Evolutionary conservation across 257 asterid species (phyloP).

Genomic region (Jasminum sambac): DNA sequence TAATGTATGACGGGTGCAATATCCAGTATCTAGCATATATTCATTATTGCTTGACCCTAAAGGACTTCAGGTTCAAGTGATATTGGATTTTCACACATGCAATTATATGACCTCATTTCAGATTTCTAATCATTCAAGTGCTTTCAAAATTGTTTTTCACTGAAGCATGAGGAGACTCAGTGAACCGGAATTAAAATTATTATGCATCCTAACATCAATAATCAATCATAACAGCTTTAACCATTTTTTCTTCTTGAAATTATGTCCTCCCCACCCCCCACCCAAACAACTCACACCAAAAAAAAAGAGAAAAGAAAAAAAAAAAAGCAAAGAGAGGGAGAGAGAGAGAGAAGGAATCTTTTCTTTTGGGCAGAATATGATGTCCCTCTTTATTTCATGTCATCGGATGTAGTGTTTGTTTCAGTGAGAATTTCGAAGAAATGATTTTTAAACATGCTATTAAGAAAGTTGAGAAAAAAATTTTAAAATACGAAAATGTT

Average conservation of each 20-base stretch:
- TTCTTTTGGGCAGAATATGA: neutral
- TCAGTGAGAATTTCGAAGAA: too few species aligned
- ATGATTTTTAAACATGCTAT: too few species aligned
- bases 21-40: constrained; percentile 13
- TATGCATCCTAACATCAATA: constrained; percentile 12
- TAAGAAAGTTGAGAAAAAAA: too few species aligned
- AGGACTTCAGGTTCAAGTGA: neutral
- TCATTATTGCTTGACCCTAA: constrained; percentile 5
- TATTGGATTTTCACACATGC: neutral
- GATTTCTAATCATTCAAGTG: constrained; percentile 7
- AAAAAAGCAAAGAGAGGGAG: too few species aligned
- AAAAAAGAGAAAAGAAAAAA: constrained; percentile 8
- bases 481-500: too few species aligned
- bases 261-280: too few species aligned
- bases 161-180: neutral
- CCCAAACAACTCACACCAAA: constrained; percentile 1
- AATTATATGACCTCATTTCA: neutral
- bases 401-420: neutral
- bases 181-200: constrained; percentile 4
- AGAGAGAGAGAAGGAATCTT: too few species aligned
- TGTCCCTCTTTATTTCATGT: neutral
- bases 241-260: neutral
- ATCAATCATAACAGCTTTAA: neutral
- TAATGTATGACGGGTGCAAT: neutral
- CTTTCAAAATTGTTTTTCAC: constrained; percentile 3